A percentile compares a stretch with the other conserved stretches of the same genome.
Conservation (phyloP, 108 stramenopile genomes). For the Cyclotella choctawhatcheeana region DNA sequence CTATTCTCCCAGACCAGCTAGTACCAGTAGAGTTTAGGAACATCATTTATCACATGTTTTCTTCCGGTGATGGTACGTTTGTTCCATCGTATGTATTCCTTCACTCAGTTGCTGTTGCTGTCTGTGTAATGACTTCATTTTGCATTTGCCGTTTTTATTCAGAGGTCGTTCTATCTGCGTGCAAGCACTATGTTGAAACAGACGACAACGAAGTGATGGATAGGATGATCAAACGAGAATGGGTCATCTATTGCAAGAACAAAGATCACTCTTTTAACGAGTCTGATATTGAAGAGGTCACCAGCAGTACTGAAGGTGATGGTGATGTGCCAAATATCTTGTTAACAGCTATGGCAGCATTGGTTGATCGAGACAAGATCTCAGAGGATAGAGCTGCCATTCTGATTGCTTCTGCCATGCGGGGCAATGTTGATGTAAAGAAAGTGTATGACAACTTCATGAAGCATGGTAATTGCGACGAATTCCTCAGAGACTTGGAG, state of each 20-base stretch:
- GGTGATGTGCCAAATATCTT: constrained; percentile 22
- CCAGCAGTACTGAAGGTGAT: neutral
- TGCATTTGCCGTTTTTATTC: no score
- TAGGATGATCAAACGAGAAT: constrained; percentile 37
- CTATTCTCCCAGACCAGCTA: constrained; percentile 10
- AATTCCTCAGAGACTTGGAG: constrained; percentile 18
- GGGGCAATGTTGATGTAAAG: constrained; percentile 22
- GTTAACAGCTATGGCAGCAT: constrained; percentile 26
- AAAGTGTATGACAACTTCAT: constrained; percentile 43
- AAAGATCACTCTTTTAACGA: neutral
- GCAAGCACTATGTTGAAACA: constrained; percentile 30
- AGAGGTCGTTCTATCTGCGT: constrained; percentile 39
- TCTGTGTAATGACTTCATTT: no score
- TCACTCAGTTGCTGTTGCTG: no score
- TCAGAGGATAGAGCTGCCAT: constrained; percentile 25
- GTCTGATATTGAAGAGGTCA: neutral
- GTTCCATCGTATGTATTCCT: no score
- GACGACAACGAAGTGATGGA: constrained; percentile 25
- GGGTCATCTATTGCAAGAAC: constrained; percentile 41
- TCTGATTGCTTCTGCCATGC: constrained; percentile 14
- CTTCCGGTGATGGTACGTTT: constrained; percentile 31
- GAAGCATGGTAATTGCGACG: constrained; percentile 27
- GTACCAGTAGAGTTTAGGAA: constrained; percentile 39
- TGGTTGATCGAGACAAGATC: constrained; percentile 27
- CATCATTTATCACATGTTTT: constrained; percentile 52